Conservation (phyloP, 2,329 filamentous ascomycete species). For the Ophiostoma fasciatum region DNA sequence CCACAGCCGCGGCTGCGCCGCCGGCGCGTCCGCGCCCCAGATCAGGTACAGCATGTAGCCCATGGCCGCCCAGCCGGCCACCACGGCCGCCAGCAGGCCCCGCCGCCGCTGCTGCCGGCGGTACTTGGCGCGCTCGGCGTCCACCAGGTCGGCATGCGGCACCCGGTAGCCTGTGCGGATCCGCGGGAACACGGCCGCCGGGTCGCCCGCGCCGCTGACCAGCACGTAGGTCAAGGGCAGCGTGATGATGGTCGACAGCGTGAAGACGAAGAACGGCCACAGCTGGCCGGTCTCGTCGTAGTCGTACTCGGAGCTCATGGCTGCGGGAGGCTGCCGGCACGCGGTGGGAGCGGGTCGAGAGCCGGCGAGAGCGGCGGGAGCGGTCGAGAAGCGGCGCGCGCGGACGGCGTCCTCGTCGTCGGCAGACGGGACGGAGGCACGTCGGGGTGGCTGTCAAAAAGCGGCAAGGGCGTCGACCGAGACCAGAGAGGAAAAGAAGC, state of each 20-base stretch:
- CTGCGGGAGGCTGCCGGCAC: too few species aligned
- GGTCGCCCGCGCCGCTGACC: constrained; percentile 60
- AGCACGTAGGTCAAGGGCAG: constrained; percentile 81
- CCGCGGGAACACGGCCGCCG: constrained; percentile 66
- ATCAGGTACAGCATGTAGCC: constrained; percentile 89
- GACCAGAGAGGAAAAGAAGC: too few species aligned
- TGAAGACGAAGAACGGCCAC: constrained; percentile 98
- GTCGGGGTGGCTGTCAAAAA: too few species aligned
- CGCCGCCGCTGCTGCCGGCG: constrained; percentile 79
- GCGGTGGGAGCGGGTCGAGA: too few species aligned
- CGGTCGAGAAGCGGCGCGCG: too few species aligned
- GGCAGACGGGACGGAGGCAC: too few species aligned
- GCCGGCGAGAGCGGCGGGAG: too few species aligned
- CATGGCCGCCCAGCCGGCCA: constrained; percentile 70
- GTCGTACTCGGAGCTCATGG: constrained; percentile 88
- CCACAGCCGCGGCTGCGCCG: constrained; percentile 64
- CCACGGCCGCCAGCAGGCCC: constrained; percentile 65
- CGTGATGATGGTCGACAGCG: constrained; percentile 73
- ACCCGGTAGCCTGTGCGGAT: constrained; percentile 72
- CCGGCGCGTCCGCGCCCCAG: constrained; percentile 53
- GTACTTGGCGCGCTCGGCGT: constrained; percentile 68
- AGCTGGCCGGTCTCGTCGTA: constrained; percentile 98
- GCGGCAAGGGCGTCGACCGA: too few species aligned
- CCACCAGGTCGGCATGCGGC: constrained; percentile 70
- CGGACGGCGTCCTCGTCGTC: too few species aligned